Percentiles rank a stretch among this genome's conserved stretches.
phyloP scores from a whole-genome alignment of 1,284 basidiomycete genomes.

The Puccinia polysora region DNA sequence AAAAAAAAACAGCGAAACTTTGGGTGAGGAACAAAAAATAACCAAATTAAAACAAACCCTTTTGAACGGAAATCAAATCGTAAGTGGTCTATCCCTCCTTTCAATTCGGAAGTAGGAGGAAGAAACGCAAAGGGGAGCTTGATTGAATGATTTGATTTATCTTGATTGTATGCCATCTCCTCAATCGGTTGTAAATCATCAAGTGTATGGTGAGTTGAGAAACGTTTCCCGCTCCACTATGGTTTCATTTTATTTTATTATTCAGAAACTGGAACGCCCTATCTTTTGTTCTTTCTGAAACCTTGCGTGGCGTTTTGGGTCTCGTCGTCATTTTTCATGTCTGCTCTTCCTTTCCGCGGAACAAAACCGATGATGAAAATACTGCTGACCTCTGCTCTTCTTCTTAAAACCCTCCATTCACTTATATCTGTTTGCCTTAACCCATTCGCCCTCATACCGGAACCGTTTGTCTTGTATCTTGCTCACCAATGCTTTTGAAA shows the following conservation, averaged over 20 bases:
- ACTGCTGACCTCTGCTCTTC: too few relatives aligned
- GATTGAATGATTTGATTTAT: not conserved
- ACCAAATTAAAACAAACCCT: slow-evolving; percentile 52
- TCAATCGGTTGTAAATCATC: not conserved
- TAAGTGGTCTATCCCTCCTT: not conserved
- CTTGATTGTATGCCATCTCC: too few relatives aligned
- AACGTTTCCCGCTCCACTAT: not conserved
- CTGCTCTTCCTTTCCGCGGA: too few relatives aligned
- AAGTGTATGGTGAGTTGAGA: slow-evolving; percentile 36
- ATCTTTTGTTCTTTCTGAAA: not conserved
- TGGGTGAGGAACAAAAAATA: slow-evolving; percentile 50
- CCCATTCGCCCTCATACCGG: too few relatives aligned
- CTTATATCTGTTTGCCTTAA: too few relatives aligned
- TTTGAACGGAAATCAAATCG: slow-evolving; percentile 53
- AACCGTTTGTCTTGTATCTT: not conserved
- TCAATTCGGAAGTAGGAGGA: not conserved
- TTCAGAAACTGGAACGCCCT: not conserved
- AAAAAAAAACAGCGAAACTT: slow-evolving; percentile 47
- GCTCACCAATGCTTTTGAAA: not conserved
- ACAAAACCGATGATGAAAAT: too few relatives aligned
- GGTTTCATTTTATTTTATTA: not conserved
- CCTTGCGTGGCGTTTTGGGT: too few relatives aligned
- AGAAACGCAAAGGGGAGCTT: too few relatives aligned
- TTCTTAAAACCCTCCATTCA: too few relatives aligned
- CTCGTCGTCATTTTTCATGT: too few relatives aligned